phyloP scores from a whole-genome alignment of 345 rosid genomes.

The Noccaea bulbosa region DNA sequence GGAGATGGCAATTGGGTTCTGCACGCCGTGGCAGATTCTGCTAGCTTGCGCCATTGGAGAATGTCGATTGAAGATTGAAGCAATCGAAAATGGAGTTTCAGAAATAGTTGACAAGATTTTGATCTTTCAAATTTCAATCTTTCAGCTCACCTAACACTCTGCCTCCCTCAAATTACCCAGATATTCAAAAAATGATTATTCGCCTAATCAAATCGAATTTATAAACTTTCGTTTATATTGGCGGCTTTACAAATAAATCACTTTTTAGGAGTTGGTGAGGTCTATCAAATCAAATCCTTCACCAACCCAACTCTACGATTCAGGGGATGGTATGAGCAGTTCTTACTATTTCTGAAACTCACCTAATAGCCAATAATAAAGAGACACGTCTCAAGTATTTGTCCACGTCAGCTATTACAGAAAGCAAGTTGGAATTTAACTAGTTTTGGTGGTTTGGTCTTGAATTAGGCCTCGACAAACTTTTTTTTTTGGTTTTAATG shows the following conservation, averaged over 20 bases:
- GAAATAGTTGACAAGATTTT: not conserved
- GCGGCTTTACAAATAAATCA: conserved; percentile 20
- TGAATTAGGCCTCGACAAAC: too few relatives aligned
- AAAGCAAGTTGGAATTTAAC: not conserved
- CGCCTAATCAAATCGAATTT: not conserved
- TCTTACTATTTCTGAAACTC: too few relatives aligned
- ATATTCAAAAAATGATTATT: not conserved
- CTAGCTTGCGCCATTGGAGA: conserved; percentile 62
- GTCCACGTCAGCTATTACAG: not conserved
- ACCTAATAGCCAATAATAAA: not conserved
- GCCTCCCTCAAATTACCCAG: not conserved
- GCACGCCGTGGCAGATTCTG: conserved; percentile 55
- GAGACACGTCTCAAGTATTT: conserved; percentile 12
- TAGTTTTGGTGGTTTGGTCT: not conserved
- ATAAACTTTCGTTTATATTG: conserved; percentile 5
- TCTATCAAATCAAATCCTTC: conserved; percentile 20
- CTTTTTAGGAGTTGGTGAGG: conserved; percentile 36
- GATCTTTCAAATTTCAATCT: not conserved
- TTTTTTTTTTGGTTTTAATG: too few relatives aligned
- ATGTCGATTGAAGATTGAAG: not conserved
- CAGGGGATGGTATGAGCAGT: not conserved
- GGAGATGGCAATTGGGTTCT: conserved; percentile 38
- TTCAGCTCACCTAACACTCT: not conserved
- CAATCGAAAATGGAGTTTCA: not conserved
- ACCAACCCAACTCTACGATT: conserved; percentile 37